phyloP scores from a whole-genome alignment of 805 yeast genomes.

The Metschnikowia gruessii region DNA sequence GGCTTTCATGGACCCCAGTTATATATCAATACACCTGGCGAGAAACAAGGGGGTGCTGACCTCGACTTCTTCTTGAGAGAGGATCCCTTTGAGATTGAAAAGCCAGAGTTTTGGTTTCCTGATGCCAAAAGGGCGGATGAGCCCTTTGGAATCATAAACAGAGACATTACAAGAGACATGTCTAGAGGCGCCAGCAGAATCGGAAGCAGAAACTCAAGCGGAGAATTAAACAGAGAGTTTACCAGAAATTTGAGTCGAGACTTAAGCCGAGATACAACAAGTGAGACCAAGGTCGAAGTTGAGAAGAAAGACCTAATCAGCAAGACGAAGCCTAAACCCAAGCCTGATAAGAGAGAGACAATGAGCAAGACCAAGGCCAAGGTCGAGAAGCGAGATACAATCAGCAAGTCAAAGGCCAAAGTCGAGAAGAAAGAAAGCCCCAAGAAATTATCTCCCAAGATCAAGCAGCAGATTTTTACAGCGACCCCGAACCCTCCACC shows the following conservation, averaged over 20 bases:
- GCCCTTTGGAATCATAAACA: background rate
- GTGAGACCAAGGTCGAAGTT: background rate
- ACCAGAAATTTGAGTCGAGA: no score
- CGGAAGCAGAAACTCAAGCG: no score
- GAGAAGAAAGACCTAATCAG: background rate
- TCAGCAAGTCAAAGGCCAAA: background rate
- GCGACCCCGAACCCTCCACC: background rate
- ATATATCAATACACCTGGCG: background rate
- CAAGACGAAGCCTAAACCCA: no score
- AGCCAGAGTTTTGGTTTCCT: conserved; percentile 1
- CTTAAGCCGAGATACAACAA: background rate
- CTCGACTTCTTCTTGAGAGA: conserved; percentile 3
- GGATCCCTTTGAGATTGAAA: conserved; percentile 2
- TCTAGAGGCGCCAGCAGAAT: no score
- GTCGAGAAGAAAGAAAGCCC: background rate
- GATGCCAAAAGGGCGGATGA: background rate
- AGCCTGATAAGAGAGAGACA: background rate
- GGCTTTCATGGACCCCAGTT: background rate
- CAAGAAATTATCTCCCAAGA: background rate
- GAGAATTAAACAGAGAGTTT: no score
- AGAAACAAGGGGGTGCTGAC: background rate
- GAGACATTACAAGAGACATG: background rate
- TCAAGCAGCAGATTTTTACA: background rate
- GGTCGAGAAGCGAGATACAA: background rate
- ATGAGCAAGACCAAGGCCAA: background rate